A percentile compares a stretch with the other conserved stretches of the same genome.
Evolutionary conservation across 2,329 filamentous ascomycete species (phyloP).

Genomic region (Fusarium illudens): DNA sequence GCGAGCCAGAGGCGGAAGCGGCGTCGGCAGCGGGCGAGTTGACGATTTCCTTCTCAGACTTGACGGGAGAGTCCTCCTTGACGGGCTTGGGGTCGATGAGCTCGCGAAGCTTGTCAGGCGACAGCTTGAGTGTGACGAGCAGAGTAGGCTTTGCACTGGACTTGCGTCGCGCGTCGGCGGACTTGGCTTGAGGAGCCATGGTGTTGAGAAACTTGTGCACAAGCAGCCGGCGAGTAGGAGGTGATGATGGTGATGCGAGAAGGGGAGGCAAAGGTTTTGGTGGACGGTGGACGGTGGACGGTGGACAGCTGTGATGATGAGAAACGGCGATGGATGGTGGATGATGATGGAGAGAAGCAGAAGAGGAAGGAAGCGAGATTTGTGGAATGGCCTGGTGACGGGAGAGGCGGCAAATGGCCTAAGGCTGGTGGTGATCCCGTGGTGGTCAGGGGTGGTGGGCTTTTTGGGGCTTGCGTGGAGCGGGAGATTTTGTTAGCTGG

Average conservation of each 20-base stretch:
- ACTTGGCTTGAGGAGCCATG: conserved; percentile 49
- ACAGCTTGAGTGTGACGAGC: conserved; percentile 63
- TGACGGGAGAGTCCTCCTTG: conserved; percentile 55
- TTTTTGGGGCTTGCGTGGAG: conserved; percentile 44
- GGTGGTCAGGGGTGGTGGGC: conserved; percentile 44
- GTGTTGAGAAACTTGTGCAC: conserved; percentile 17
- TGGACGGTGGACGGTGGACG: background rate
- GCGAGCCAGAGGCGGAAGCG: conserved; percentile 46
- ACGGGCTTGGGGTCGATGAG: conserved; percentile 56
- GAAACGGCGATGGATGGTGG: conserved; percentile 10
- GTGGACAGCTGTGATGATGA: conserved; percentile 18
- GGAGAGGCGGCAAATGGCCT: conserved; percentile 41
- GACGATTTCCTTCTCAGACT: conserved; percentile 48
- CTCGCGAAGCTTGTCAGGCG: conserved; percentile 59
- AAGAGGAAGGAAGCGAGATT: conserved; percentile 31
- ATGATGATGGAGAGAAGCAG: conserved; percentile 10
- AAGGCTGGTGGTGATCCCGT: conserved; percentile 43
- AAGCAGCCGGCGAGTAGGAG: conserved; percentile 20
- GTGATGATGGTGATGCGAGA: conserved; percentile 15
- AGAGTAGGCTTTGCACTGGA: conserved; percentile 49
- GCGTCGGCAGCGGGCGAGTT: conserved; percentile 56
- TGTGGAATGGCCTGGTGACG: conserved; percentile 38
- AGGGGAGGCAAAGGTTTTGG: conserved; percentile 12
- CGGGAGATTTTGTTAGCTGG: conserved; percentile 38
- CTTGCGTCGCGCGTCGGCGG: conserved; percentile 50